phyloP scores from a whole-genome alignment of 106 monocot genomes.

The Acanthochlamys bracteata region DNA sequence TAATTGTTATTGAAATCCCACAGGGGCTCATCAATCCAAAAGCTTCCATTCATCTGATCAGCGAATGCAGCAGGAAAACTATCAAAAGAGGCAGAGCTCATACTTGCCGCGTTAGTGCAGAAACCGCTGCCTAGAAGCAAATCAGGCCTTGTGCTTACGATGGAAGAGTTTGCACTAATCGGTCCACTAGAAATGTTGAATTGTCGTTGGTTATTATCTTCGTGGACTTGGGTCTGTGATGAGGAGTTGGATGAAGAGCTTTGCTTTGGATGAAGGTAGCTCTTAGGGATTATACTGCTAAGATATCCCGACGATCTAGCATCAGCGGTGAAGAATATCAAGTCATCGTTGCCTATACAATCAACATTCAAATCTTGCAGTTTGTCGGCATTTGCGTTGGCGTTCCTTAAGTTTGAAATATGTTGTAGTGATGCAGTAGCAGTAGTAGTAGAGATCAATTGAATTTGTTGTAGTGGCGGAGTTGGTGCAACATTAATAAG shows the following conservation, averaged over 20 bases:
- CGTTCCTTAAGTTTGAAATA: not conserved
- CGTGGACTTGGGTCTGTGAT: not conserved
- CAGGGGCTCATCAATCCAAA: conserved; percentile 33
- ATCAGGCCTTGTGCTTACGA: not conserved
- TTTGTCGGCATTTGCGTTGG: not conserved
- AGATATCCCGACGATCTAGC: conserved; percentile 38
- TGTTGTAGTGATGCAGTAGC: too few relatives aligned
- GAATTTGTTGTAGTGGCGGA: conserved; percentile 10
- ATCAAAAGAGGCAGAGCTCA: not conserved
- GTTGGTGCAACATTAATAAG: conserved; percentile 4
- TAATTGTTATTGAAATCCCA: conserved; percentile 22
- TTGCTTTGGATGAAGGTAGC: conserved; percentile 26
- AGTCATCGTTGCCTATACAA: conserved; percentile 6
- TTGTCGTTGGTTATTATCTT: conserved; percentile 1
- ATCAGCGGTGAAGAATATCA: conserved; percentile 37
- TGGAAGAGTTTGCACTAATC: not conserved
- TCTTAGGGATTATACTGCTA: conserved; percentile 53
- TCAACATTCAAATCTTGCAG: not conserved
- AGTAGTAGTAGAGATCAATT: not conserved
- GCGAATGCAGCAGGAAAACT: not conserved
- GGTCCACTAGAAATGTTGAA: not conserved
- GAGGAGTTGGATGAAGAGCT: not conserved
- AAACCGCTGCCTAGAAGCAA: not conserved
- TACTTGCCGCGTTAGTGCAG: conserved; percentile 4
- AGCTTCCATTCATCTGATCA: conserved; percentile 5